phyloP scores from a whole-genome alignment of 805 yeast species.

The Schwanniomyces polymorphus region DNA sequence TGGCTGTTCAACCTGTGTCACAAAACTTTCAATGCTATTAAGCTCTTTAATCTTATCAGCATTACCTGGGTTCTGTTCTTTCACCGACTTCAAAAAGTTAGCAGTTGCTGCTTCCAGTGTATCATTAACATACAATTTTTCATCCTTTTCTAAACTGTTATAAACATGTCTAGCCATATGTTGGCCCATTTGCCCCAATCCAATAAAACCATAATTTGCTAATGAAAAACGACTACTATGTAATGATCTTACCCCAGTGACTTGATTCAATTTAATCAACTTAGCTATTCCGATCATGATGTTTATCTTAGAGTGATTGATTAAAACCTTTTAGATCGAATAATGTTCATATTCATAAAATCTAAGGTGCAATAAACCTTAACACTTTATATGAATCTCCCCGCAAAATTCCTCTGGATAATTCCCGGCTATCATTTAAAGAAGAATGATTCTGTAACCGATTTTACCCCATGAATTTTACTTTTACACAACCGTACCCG shows the following conservation, averaged over 20 bases:
- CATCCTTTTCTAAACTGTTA: constrained; percentile 34
- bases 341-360: no score
- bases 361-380: no score
- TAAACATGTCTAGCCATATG: constrained; percentile 49
- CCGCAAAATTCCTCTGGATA: no score
- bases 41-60: constrained; percentile 7
- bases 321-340: no score
- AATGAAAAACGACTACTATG: background rate
- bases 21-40: constrained; percentile 23
- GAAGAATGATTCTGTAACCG: no score
- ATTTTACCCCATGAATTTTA: no score
- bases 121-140: constrained; percentile 46
- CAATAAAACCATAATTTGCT: constrained; percentile 48
- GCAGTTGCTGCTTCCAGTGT: constrained; percentile 12
- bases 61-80: constrained; percentile 2
- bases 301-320: no score
- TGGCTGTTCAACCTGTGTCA: constrained; percentile 26
- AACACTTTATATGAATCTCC: no score
- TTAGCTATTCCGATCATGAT: background rate
- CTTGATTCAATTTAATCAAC: background rate
- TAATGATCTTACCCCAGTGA: background rate
- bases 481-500: no score
- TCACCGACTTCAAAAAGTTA: background rate
- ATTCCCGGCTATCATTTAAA: no score
- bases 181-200: constrained; percentile 59